A percentile compares a stretch with the other conserved stretches of the same genome.
phyloP scores from a whole-genome alignment of 495 filamentous ascomycete genomes.

The Daldinia bambusicola region DNA sequence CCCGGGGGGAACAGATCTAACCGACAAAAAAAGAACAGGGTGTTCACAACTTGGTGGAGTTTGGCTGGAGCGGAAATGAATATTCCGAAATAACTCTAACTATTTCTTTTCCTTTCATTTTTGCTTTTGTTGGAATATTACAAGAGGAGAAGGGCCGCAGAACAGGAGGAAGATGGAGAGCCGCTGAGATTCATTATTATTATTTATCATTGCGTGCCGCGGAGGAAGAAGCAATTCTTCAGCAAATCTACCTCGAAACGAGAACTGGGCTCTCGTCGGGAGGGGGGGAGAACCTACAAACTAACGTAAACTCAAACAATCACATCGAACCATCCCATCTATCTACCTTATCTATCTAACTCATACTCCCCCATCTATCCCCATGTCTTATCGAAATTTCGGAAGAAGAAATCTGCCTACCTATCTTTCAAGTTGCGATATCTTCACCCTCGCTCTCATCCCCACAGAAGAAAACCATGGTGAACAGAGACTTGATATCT shows the following conservation, averaged over 20 bases:
- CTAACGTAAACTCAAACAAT: conserved; percentile 4
- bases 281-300: background rate
- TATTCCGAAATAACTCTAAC: conserved; percentile 6
- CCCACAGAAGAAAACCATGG: conserved; percentile 11
- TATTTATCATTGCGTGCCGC: background rate
- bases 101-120: conserved; percentile 7
- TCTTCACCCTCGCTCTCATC: conserved; percentile 16
- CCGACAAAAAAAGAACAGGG: background rate
- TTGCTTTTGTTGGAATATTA: conserved; percentile 6
- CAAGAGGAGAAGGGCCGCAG: background rate
- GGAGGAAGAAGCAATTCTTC: conserved; percentile 1
- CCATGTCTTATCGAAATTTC: conserved; percentile 14
- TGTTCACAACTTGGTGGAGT: conserved; percentile 7
- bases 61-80: background rate
- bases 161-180: background rate
- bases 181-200: background rate
- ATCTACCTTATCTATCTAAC: conserved; percentile 19
- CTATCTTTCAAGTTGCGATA: conserved; percentile 6
- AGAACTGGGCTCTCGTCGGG: conserved; percentile 14
- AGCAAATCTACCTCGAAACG: conserved; percentile 18
- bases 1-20: background rate
- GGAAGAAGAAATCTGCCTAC: background rate
- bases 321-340: conserved; percentile 8
- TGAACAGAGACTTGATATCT: background rate
- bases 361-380: background rate